phyloP scores from a whole-genome alignment of 192 early-diverging fungal species.

The Diversispora eburnea region DNA sequence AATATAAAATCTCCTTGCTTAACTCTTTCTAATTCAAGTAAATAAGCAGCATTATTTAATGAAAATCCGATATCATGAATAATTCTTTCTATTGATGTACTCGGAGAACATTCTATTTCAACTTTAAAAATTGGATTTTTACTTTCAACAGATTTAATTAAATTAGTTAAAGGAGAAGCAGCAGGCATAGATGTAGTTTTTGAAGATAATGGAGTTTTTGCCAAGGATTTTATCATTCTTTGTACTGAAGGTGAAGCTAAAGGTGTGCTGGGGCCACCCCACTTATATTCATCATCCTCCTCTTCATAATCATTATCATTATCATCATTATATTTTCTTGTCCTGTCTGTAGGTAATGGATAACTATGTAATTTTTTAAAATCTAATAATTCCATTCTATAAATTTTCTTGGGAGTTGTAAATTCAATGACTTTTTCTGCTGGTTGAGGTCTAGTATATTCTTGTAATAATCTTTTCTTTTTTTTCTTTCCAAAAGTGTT shows the following conservation, averaged over 20 bases:
- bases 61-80: slow-evolving; percentile 57
- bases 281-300: no score
- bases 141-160: neutral
- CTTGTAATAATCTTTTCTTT: neutral
- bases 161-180: neutral
- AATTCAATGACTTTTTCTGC: slow-evolving; percentile 22
- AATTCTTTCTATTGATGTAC: slow-evolving; percentile 66
- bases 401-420: slow-evolving; percentile 40
- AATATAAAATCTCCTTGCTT: slow-evolving; percentile 54
- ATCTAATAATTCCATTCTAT: slow-evolving; percentile 36
- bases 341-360: neutral
- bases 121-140: slow-evolving; percentile 48
- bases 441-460: neutral
- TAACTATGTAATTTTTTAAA: slow-evolving; percentile 26
- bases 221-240: neutral
- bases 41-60: slow-evolving; percentile 55
- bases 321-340: neutral
- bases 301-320: neutral
- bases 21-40: slow-evolving; percentile 56
- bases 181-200: neutral
- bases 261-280: no score
- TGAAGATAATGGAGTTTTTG: neutral
- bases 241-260: no score
- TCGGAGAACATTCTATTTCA: slow-evolving; percentile 56
- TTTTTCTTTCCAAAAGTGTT: no score